Evolutionary conservation across 345 rosid genomes (phyloP), one percentile per base, ranked within the genome.

Genomic region (Mallotus nudiflorus): DNA sequence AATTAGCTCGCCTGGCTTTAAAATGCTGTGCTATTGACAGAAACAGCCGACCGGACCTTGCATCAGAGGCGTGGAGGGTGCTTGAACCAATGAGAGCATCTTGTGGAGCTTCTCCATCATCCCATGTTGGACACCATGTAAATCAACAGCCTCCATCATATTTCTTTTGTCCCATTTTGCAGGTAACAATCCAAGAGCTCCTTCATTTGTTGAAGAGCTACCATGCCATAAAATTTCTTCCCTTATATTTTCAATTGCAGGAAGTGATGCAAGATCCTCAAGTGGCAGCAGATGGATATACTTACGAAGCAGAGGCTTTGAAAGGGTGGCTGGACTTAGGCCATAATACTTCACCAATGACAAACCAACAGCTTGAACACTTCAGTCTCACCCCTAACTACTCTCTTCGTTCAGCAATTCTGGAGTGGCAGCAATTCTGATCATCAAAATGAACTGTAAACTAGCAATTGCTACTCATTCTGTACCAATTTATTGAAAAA

Each of bases 271-370:
- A 52, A 76, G 86, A n/a, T n/a, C n/a, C n/a, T n/a, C n/a, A n/a
- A n/a, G n/a, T n/a, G n/a, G n/a, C n/a, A n/a, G n/a, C n/a, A 90
- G 97, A 90, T 68, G 98, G 98, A 22, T 84, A 70, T 66, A 93
- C 95, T 0, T 93, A 93, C 28, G 96, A 90, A 78, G 85, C 80
- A 57, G 82, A 81, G 67, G 90, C 89, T 3, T 69, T 93, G 51
- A 76, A 69, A 54, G 84, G 78, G 78, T 93, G 98, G 98, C 82
- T 93, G 5, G 81, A 78, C 28, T 80, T 83, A 5, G 96, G 96
- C 13, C 84, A 85, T 18, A 76, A 86, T 56, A 78, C 87, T 20
- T 92, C 98, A 10, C 98, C 95, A 0, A 84, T 86, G 89, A 86
- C 90, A 33, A 85, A 87, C 70, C 56, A 74, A 9, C 71, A 16